Base-by-base conservation (phyloP, 2,329 filamentous ascomycete genomes). In the Fonsecaea pedrosoi region DNA sequence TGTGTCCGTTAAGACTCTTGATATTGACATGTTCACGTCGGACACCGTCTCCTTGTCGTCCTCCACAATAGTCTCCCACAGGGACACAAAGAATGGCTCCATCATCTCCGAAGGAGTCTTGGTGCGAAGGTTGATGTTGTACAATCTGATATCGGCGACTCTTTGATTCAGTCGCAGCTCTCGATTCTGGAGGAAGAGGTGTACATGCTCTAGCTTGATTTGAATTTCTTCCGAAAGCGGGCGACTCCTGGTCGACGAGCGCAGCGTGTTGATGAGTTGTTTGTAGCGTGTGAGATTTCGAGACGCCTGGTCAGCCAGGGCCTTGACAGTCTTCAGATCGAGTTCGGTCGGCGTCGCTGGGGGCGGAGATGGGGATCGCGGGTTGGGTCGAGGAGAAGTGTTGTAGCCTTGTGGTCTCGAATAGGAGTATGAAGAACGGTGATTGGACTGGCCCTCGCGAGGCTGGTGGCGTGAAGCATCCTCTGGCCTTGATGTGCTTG, bases 191-290 rank as follows among this genome's bases (percentile, higher is more conserved):
- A 60, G 32, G 40, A 32, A 50, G 25, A 21, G 18, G 15, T 50
- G 38, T 1, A 60, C 30, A 45, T 60, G 57, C 18, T 35, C 25
- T 6, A 60, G 57, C 34, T 60, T 60, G 13, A 50, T 18, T 10
- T 60, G 38, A 12, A 50, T 60, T 1, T 50, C 40, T 34, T 34
- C 12, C 38, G n/a, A 48, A 13, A 60, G 57, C 30, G 15, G 42
- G 13, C 13, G 57, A 12, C 18, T 10, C 10, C 4, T 48, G 42
- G 57, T 60, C 12, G 37, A 21, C 10, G 25, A 48, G 40, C 15
- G 30, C 32, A 60, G 25, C 25, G 10, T 35, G 21, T 21, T 7
- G 10, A 50, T 7, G 15, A 48, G 57, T 15, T 34, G 25, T 45
- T 50, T 34, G 40, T 48, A 60, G 40, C 40, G 40, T n/a, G 7